Conservation (phyloP, 257 asterid species). For the Ilex aquifolium region DNA sequence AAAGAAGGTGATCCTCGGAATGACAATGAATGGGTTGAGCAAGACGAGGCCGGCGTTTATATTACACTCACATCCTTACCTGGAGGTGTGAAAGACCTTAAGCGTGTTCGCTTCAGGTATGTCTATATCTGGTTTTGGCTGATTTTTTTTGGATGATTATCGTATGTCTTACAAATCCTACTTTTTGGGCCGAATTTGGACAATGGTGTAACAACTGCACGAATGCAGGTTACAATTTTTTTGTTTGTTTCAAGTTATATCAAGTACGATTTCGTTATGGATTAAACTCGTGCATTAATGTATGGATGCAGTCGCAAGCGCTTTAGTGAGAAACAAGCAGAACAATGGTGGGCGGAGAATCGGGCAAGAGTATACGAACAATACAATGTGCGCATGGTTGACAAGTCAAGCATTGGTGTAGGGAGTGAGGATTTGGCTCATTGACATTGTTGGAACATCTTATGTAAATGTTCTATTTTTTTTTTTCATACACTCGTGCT, state of each 20-base stretch:
- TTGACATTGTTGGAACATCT: conserved; percentile 22
- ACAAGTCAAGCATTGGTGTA: conserved; percentile 48
- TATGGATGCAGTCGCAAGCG: conserved; percentile 73
- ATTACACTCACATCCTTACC: conserved; percentile 90
- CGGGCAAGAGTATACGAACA: conserved; percentile 51
- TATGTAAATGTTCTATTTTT: conserved; percentile 19
- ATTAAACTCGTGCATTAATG: conserved; percentile 17
- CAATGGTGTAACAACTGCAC: background rate
- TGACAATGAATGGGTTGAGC: conserved; percentile 95
- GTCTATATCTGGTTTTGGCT: conserved; percentile 14
- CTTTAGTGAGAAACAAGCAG: conserved; percentile 54
- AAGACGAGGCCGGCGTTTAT: conserved; percentile 96
- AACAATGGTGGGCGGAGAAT: conserved; percentile 64
- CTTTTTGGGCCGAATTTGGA: conserved; percentile 6
- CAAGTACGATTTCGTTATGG: no score
- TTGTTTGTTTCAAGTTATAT: no score
- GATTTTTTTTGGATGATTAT: background rate
- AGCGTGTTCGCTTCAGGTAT: conserved; percentile 99
- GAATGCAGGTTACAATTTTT: background rate
- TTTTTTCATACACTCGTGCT: conserved; percentile 13
- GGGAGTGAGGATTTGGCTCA: conserved; percentile 51
- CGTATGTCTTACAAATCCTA: background rate
- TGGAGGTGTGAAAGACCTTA: conserved; percentile 85
- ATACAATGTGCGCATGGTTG: conserved; percentile 50
- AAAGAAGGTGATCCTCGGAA: conserved; percentile 66